Evolutionary conservation across 495 filamentous ascomycete genomes (phyloP), one percentile per base, ranked within the genome.

Genomic region (Pseudoneurospora amorphoporcata): DNA sequence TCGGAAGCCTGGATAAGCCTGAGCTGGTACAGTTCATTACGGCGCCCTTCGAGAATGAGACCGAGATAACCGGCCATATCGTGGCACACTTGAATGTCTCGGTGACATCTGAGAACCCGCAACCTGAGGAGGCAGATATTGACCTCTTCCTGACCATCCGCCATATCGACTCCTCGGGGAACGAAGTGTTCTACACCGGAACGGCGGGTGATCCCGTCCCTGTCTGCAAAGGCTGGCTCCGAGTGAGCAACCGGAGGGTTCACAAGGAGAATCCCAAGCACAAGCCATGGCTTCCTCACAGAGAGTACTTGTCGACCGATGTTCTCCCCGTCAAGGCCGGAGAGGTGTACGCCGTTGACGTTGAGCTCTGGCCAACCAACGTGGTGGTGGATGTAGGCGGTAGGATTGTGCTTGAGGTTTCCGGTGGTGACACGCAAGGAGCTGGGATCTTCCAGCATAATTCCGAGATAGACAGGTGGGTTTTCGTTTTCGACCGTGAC

Each of bases 281-380:
- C 29, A 75, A 84, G 17, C 68, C 76, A 1, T 90, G 82, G 76
- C 74, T 90, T 19, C 90, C 90, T 17, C 81, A 88, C 70, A 85
- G 90, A 8, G 83, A 90, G n/a, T 91, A 91, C 74, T 80, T 84
- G 71, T 87, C 84, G 17, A 86, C 78, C 1, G 89, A 91, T 71
- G 85, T 87, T 4, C 83, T 83, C 40, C 82, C 83, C 16, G 87
- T 91, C 1, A 82, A 86, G 37, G 80, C 84, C 0, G 86, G 85
- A 0, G 84, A 88, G 72, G 84, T 91, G 4, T 91, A 92, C 72
- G 77, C 77, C 0, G 88, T 91, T 0, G 89, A 91, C 74, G 83
- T 92, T 10, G 90, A 92, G 81, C 76, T 91, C 4, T 91, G 89
- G 90, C 90, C 90, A 17, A 91, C 88, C 1, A 90, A 90, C 77